phyloP scores from a whole-genome alignment of 2,329 filamentous ascomycete species.

The Chalaropsis thielavioides region DNA sequence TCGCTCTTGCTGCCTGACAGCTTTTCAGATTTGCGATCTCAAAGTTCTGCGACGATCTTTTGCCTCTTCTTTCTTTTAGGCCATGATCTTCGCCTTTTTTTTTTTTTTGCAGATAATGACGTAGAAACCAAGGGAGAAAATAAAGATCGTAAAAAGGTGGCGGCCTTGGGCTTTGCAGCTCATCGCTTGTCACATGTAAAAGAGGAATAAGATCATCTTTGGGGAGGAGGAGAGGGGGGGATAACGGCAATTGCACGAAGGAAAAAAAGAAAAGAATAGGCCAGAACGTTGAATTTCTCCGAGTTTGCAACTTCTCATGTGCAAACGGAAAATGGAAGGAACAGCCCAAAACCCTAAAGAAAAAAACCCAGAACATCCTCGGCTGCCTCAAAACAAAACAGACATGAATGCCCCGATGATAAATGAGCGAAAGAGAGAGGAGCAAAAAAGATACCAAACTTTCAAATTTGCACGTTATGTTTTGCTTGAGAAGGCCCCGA shows the following conservation, averaged over 20 bases:
- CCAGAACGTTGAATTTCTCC: neutral
- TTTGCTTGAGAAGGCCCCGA: neutral
- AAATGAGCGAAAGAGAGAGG: too few species aligned
- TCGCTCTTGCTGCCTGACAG: neutral
- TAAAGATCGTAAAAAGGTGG: neutral
- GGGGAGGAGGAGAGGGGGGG: neutral
- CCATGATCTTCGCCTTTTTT: neutral
- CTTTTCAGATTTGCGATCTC: slow-evolving; percentile 1
- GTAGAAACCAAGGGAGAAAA: neutral
- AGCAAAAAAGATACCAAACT: neutral
- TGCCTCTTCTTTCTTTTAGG: neutral
- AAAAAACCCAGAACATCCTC: neutral
- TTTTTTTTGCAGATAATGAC: neutral
- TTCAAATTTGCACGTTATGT: neutral
- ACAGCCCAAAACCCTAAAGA: neutral
- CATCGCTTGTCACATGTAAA: neutral
- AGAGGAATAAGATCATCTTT: neutral
- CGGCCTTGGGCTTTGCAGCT: too few species aligned
- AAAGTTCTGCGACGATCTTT: neutral
- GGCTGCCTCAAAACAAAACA: neutral
- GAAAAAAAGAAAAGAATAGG: neutral
- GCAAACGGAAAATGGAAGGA: neutral
- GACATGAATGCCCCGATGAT: too few species aligned
- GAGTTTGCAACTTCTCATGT: neutral
- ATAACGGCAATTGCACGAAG: neutral